Percentiles rank a stretch among this genome's conserved stretches.
phyloP scores from a whole-genome alignment of 2,329 filamentous ascomycete species.

The Sphaerulina vaccinii region DNA sequence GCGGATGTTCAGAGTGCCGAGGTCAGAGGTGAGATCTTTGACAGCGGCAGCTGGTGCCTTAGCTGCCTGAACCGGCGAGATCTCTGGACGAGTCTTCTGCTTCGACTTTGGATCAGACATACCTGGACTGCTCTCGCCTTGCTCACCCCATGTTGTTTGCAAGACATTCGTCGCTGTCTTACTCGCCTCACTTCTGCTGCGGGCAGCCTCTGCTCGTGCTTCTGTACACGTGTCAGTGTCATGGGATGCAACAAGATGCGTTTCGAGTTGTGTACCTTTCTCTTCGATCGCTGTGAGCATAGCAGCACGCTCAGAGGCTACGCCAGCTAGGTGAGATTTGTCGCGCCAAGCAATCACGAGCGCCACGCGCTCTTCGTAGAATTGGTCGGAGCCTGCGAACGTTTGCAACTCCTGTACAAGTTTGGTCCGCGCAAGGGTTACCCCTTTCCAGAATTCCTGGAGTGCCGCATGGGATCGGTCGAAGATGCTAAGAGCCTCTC shows the following conservation, averaged over 20 bases:
- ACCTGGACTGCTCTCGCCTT: neutral
- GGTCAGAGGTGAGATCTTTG: neutral
- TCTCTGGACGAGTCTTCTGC: slow-evolving; percentile 1
- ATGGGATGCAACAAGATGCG: neutral
- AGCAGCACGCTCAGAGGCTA: neutral
- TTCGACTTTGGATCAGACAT: neutral
- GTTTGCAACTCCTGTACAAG: too few relatives aligned
- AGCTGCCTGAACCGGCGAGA: neutral
- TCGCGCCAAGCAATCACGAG: neutral
- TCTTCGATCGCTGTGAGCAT: neutral
- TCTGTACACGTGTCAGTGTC: neutral
- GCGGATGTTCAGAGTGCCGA: neutral
- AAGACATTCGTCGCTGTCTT: neutral
- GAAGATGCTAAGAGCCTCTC: neutral
- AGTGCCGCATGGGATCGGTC: neutral
- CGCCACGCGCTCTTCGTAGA: neutral
- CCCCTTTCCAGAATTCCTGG: neutral
- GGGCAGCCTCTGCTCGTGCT: neutral
- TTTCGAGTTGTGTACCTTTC: neutral
- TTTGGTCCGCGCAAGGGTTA: neutral
- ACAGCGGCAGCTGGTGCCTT: neutral
- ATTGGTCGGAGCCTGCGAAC: neutral
- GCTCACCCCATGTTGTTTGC: neutral
- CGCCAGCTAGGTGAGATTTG: neutral
- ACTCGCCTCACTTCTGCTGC: too few relatives aligned